Base-by-base conservation (phyloP, 148 eudicot genomes). In the Persicaria tinctoria region DNA sequence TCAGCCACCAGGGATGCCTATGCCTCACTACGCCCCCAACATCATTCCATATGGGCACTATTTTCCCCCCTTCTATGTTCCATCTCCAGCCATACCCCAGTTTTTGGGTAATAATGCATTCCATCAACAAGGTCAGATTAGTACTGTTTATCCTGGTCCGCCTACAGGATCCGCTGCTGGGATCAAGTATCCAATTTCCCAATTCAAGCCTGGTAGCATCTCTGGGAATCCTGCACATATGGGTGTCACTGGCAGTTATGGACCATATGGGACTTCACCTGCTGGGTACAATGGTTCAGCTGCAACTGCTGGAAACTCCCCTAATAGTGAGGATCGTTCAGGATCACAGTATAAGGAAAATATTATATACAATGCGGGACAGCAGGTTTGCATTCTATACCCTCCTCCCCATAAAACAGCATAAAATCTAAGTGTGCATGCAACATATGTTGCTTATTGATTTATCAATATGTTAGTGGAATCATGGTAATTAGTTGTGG, bases 1-100 rank as follows among this genome's bases (percentile, higher is more conserved):
- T 54, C 95, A 83, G 63, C 86, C 87, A 73, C 63, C 85, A 74
- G 96, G 93, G 80, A 68, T 93, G 74, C 96, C 87, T 73, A 74
- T 93, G 46, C 87, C 97, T 53, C 97, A 90, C 70, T 90, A 83
- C 76, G 85, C 86, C 73, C 81, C 86, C 47, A 84, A 77, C 73
- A 85, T 79, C 77, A 60, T 82, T 68, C 91, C 91, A 47, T 86
- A 85, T 75, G 75, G 76, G 51, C 91, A 79, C 70, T 90, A 85
- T 79, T 85, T 74, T 51, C 75, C 89, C 56, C 86, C 86, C 20
- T 81, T 79, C 59, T 86, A 85, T 68, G 63, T 85, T 77, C 80
- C 89, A 49, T 79, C 85, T 20, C 88, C 91, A 41, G 76, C 82
- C 1, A 11, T 53, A 4, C 91, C 84, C 23, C 91, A 87, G 41